Conservation (phyloP, 495 filamentous ascomycete genomes). For the Podospora australis region DNA sequence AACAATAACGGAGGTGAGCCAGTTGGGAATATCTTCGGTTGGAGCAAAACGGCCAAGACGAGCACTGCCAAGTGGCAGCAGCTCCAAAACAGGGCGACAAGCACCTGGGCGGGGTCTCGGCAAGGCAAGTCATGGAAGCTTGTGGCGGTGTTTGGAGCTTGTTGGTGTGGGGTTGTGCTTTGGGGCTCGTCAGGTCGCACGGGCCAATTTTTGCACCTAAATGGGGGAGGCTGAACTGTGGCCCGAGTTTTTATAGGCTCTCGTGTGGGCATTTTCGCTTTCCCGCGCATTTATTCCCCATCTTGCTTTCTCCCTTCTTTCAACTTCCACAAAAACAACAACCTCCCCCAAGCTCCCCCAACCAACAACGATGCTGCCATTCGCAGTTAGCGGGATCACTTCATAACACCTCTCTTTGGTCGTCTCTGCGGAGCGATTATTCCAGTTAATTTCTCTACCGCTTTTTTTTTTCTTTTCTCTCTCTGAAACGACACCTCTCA, state of each 20-base stretch:
- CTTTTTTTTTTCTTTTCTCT: constrained; percentile 4
- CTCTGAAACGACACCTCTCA: constrained; percentile 5
- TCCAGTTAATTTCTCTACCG: too few species aligned
- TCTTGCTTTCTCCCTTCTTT: constrained; percentile 10
- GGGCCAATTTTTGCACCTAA: constrained; percentile 5
- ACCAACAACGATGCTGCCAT: constrained; percentile 14
- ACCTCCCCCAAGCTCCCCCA: constrained; percentile 7
- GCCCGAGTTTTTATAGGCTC: constrained; percentile 24
- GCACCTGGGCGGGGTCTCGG: too few species aligned
- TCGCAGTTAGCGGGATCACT: constrained; percentile 3
- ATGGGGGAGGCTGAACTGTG: constrained; percentile 21
- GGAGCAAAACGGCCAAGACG: too few species aligned
- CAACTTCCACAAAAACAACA: constrained; percentile 5
- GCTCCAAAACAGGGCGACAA: too few species aligned
- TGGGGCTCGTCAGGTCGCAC: constrained; percentile 1
- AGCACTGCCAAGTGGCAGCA: too few species aligned
- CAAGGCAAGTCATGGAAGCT: too few species aligned
- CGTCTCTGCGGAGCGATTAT: constrained; percentile 10
- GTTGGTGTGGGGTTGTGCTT: neutral
- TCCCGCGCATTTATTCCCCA: constrained; percentile 6
- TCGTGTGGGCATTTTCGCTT: neutral
- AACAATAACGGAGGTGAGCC: too few species aligned
- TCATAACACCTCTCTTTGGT: constrained; percentile 2
- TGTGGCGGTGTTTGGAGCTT: constrained; percentile 11
- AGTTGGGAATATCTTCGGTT: too few species aligned